Percentiles rank a stretch among this genome's conserved stretches.
phyloP scores from a whole-genome alignment of 1,284 basidiomycete species.

The Tetrapyrgos nigripes region DNA sequence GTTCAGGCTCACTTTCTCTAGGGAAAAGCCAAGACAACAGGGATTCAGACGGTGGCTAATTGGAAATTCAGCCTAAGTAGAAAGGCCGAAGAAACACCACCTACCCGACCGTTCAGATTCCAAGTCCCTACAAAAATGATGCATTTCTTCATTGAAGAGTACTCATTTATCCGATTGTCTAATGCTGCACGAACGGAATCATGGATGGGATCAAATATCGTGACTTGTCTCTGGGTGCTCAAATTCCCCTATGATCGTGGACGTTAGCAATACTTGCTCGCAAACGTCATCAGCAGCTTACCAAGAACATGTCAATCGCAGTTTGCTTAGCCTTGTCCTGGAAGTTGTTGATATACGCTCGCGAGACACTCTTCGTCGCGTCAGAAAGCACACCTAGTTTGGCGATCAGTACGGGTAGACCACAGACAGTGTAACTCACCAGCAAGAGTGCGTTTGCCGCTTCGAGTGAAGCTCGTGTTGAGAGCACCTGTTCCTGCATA shows the following conservation, averaged over 20 bases:
- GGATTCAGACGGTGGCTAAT: conserved; percentile 79
- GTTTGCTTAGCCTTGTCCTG: conserved; percentile 95
- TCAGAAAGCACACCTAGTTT: conserved; percentile 84
- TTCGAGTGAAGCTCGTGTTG: conserved; percentile 95
- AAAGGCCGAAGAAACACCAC: conserved; percentile 25
- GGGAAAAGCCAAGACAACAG: conserved; percentile 93
- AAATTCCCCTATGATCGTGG: conserved; percentile 78
- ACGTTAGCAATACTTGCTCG: not conserved
- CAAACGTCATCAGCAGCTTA: conserved; percentile 32
- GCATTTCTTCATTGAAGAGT: conserved; percentile 80
- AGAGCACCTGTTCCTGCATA: conserved; percentile 98
- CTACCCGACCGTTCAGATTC: conserved; percentile 92
- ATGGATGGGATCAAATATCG: conserved; percentile 94
- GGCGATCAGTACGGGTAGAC: conserved; percentile 9
- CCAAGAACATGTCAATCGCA: conserved; percentile 95
- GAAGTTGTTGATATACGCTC: conserved; percentile 98
- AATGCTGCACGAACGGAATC: conserved; percentile 82
- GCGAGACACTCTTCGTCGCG: conserved; percentile 94
- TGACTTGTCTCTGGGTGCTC: conserved; percentile 86
- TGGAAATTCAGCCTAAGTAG: conserved; percentile 12
- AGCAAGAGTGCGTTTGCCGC: conserved; percentile 91
- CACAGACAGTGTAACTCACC: conserved; percentile 45
- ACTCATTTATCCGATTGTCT: conserved; percentile 80
- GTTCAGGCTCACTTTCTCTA: conserved; percentile 59
- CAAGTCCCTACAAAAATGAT: conserved; percentile 91